phyloP scores from a whole-genome alignment of 148 eudicot genomes.

The Dianthus caryophyllus region DNA sequence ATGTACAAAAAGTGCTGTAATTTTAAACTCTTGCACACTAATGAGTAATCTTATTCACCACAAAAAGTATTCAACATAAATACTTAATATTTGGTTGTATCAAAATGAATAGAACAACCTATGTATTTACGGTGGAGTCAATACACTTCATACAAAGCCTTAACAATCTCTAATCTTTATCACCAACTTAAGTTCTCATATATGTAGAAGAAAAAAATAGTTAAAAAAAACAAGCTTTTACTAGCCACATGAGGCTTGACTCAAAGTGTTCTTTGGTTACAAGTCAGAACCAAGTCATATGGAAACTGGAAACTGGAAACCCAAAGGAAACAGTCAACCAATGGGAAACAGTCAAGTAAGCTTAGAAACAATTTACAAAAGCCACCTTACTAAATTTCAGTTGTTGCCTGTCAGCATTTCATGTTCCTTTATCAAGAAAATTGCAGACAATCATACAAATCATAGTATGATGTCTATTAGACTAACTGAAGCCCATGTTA shows the following conservation, averaged over 20 bases:
- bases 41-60: no score
- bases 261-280: neutral
- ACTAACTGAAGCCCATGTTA: neutral
- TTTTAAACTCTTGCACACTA: no score
- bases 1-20: no score
- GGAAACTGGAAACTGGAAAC: no score
- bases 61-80: neutral
- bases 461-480: neutral
- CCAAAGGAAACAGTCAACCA: neutral
- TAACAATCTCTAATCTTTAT: neutral
- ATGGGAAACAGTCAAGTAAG: neutral
- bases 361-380: neutral
- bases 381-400: neutral
- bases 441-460: neutral
- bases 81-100: neutral
- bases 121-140: neutral
- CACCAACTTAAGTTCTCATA: neutral
- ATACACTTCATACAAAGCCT: neutral
- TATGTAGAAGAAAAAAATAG: neutral
- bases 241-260: neutral
- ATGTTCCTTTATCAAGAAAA: neutral
- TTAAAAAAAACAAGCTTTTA: neutral
- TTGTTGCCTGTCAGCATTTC: neutral
- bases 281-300: no score
- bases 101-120: neutral